Percentiles rank a stretch among this genome's conserved stretches.
Evolutionary conservation across 2,329 filamentous ascomycete genomes (phyloP).

Genomic region (Beauveria asiatica): DNA sequence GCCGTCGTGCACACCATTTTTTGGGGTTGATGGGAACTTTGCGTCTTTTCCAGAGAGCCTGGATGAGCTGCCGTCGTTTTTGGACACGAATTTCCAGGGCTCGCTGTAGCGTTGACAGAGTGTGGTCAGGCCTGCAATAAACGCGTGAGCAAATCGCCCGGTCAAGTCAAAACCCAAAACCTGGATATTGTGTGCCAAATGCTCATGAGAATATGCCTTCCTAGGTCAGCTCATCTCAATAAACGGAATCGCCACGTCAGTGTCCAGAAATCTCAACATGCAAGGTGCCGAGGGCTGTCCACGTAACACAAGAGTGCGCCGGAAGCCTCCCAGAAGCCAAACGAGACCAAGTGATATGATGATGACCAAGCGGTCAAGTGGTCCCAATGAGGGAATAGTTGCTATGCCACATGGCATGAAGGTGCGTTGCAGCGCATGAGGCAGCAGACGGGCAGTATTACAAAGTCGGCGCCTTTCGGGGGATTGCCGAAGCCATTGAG

Average conservation of each 20-base stretch:
- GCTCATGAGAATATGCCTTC: too few species aligned
- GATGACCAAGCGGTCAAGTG: background rate
- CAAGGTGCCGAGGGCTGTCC: too few species aligned
- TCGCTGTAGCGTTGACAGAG: background rate
- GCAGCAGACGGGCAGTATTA: background rate
- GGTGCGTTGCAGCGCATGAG: background rate
- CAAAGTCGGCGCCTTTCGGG: background rate
- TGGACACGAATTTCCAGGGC: slow-evolving; percentile 10
- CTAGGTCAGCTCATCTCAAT: too few species aligned
- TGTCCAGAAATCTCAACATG: background rate
- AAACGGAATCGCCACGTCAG: background rate
- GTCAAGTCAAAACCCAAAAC: background rate
- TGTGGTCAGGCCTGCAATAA: background rate
- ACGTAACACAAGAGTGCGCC: background rate
- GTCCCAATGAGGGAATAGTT: background rate
- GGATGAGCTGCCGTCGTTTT: slow-evolving; percentile 28
- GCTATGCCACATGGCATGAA: background rate
- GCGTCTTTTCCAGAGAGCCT: slow-evolving; percentile 30
- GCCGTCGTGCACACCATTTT: slow-evolving; percentile 24
- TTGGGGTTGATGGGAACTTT: slow-evolving; percentile 28
- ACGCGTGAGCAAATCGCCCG: background rate
- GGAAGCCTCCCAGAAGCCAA: background rate
- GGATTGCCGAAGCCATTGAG: too few species aligned
- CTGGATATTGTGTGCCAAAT: background rate
- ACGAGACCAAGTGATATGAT: background rate